Base-by-base conservation (phyloP, 495 filamentous ascomycete species). In the Evernia prunastri region DNA sequence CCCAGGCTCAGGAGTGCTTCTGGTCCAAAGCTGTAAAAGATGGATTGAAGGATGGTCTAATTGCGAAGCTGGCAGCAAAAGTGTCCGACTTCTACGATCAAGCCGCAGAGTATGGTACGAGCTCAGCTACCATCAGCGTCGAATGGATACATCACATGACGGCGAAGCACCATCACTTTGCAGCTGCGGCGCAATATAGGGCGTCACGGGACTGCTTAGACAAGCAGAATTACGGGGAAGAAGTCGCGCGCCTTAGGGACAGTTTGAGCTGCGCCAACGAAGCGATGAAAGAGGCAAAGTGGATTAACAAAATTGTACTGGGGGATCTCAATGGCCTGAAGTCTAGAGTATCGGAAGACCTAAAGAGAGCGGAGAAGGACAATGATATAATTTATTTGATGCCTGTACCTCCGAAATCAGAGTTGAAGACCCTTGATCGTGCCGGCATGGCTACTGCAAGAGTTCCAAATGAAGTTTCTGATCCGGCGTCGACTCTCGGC, bases 61-160 rank as follows among this genome's bases (percentile, higher is more conserved):
- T 98, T 60, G 89, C 94, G 6, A 92, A 91, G 71, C 79, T 98
- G 4, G 94, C 94, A 17, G 91, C 90, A 0, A 88, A 93, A 64
- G 92, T 97, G 4, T 96, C 90, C 1, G 94, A 98, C 71, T 85
- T 94, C 40, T 98, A 97, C 73, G 88, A 85, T 35, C 79, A 87
- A 54, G 90, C 92, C 18, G 87, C 88, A 2, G 94, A 96, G 62
- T 87, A 86, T 59, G 91, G 91, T 8, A 87, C 93, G 64, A 92
- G 90, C 66, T 95, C 90, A 42, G 87, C 93, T 65, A 86, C 87
- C 35, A 89, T 98, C 64, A 94, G 90, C 68, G 90, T 87, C 54
- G 90, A 96, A 63, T 97, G 94, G 94, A 96, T 98, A 56, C 95
- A 98, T 74, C 94, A 97, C 69, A 94, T 94, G 85, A 89, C 88